Conservation (phyloP, 176 grass and related monocot genomes). For the Phyllostachys edulis region DNA sequence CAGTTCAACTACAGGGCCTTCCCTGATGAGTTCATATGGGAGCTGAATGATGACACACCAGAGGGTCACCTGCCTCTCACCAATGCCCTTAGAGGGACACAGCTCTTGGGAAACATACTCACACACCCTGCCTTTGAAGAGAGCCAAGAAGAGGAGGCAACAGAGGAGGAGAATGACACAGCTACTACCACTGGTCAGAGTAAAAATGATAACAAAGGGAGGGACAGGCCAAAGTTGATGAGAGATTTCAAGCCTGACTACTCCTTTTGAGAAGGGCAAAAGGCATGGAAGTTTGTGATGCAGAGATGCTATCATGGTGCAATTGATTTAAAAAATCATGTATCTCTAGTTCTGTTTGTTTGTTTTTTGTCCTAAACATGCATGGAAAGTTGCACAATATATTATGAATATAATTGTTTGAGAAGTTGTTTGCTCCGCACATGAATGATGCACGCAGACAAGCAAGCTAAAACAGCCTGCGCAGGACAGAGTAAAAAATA, state of each 20-base stretch:
- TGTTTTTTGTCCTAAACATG: slow-evolving; percentile 39
- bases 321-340: slow-evolving; percentile 46
- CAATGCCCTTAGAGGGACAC: slow-evolving; percentile 89
- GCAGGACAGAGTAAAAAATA: slow-evolving; percentile 1
- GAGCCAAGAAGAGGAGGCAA: slow-evolving; percentile 26
- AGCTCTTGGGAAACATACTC: slow-evolving; percentile 69
- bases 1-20: slow-evolving; percentile 91
- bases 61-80: slow-evolving; percentile 92
- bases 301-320: slow-evolving; percentile 44
- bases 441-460: slow-evolving; percentile 19
- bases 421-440: slow-evolving; percentile 24
- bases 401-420: slow-evolving; percentile 49
- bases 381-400: slow-evolving; percentile 48
- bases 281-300: slow-evolving; percentile 28
- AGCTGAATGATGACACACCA: slow-evolving; percentile 73
- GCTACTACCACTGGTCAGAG: slow-evolving; percentile 22
- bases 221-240: slow-evolving; percentile 46
- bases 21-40: slow-evolving; percentile 86
- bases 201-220: slow-evolving; percentile 41
- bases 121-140: slow-evolving; percentile 75
- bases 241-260: slow-evolving; percentile 74
- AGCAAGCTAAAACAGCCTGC: background rate
- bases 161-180: slow-evolving; percentile 12
- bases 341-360: slow-evolving; percentile 47
- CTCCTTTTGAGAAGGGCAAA: slow-evolving; percentile 60